Base-by-base conservation (phyloP, 306 rosid genomes). In the Sicyos baderoa region DNA sequence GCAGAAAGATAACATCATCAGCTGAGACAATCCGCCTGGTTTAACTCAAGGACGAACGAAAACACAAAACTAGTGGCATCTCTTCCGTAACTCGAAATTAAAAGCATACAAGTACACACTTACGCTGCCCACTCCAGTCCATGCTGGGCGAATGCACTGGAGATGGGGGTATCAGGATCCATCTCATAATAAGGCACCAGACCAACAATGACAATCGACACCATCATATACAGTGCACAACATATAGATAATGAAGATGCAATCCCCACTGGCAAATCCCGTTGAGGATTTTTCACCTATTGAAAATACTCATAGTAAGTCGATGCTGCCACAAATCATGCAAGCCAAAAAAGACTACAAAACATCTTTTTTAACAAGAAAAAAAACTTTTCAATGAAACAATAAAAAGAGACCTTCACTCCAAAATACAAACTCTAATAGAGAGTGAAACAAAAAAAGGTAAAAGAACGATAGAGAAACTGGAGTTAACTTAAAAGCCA, bases 121-220 rank as follows among this genome's bases (percentile, higher is more conserved):
- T 80, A 93, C 97, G 83, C 94, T 14, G 96, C 96, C 98, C 99
- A 90, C 61, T 86, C 83, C 89, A 93, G 73, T 72, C 97, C 99
- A 59, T 88, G 82, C 48, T 70, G 72, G 68, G 94, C 76, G 84
- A 93, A 89, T 56, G 99, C 97, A 74, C 86, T 73, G 6, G 99
- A 90, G 73, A 93, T 88, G 27, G 99, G 99, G 12, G 97, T 93
- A 76, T 93, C 99, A 2, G 94, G 99, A 82, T 93, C 82, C 78
- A 93, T 86, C 32, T 79, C 90, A 76, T 88, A 71, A 75, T 90
- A 93, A 66, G 99, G 99, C 42, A 93, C 97, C 66, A 93, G 82
- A 73, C 99, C 99, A 76, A 90, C 94, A 48, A 93, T 67, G 68
- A 93, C 91, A 45, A 88, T 21, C 42, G 97, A 88, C 68, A 88